Conservation (phyloP, 2,329 filamentous ascomycete genomes). For the Ophidiomyces ophidiicola region DNA sequence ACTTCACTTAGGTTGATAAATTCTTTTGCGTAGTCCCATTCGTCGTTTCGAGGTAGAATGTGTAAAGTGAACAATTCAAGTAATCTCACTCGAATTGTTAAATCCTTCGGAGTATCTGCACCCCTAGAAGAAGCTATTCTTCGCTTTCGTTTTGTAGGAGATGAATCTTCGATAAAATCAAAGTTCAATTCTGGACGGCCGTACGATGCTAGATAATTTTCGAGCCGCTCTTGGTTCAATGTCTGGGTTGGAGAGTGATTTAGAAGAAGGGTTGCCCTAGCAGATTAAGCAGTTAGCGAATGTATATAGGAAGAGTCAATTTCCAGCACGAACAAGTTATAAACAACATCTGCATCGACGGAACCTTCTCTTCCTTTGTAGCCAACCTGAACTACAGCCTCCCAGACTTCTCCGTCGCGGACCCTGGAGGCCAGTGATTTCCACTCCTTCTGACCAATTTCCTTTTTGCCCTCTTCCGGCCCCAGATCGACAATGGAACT, state of each 20-base stretch:
- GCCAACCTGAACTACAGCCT: slow-evolving; percentile 74
- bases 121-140: slow-evolving; percentile 42
- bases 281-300: slow-evolving; percentile 1
- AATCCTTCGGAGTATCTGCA: slow-evolving; percentile 70
- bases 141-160: slow-evolving; percentile 23
- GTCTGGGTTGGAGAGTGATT: slow-evolving; percentile 77
- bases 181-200: slow-evolving; percentile 62
- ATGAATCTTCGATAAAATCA: slow-evolving; percentile 43
- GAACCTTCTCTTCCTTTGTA: slow-evolving; percentile 82
- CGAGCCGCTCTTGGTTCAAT: slow-evolving; percentile 74
- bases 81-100: slow-evolving; percentile 76
- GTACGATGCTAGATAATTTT: slow-evolving; percentile 73
- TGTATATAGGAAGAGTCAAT: slow-evolving; percentile 11
- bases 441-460: slow-evolving; percentile 79
- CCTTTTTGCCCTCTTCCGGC: slow-evolving; percentile 75
- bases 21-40: slow-evolving; percentile 90
- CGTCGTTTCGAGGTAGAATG: slow-evolving; percentile 80
- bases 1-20: slow-evolving; percentile 80
- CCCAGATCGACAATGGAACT: slow-evolving; percentile 85
- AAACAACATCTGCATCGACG: slow-evolving; percentile 85
- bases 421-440: slow-evolving; percentile 69
- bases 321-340: slow-evolving; percentile 35
- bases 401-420: slow-evolving; percentile 84
- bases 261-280: slow-evolving; percentile 73
- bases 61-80: slow-evolving; percentile 92